Evolutionary conservation across 75 land plant genomes (phyloP).

Genomic region (Selaginella moellendorffii): DNA sequence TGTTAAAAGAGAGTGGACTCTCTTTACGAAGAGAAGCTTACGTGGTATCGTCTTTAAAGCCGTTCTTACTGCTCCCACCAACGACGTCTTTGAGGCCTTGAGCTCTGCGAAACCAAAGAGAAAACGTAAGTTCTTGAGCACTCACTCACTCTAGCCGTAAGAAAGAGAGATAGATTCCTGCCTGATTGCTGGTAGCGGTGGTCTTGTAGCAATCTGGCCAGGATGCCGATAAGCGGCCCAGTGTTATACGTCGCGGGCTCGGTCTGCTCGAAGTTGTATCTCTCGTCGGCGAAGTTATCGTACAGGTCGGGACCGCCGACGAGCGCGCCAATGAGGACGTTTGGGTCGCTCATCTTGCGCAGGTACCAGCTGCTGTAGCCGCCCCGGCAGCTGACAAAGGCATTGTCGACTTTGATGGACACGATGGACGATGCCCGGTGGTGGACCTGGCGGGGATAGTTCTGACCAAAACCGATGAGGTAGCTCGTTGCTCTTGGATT

Average conservation of each 20-base stretch:
- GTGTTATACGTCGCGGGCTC: constrained; percentile 64
- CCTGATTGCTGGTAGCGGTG: not conserved
- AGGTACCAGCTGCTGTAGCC: constrained; percentile 55
- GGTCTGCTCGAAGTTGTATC: constrained; percentile 42
- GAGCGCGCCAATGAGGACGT: constrained; percentile 55
- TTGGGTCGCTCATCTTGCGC: constrained; percentile 34
- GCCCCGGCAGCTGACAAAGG: constrained; percentile 48
- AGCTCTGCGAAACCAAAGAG: not conserved
- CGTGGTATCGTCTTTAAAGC: not conserved
- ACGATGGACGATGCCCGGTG: constrained; percentile 66
- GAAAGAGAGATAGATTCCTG: not conserved
- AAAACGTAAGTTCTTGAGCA: not conserved
- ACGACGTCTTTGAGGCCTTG: not conserved
- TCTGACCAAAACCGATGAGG: constrained; percentile 51
- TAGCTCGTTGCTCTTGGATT: constrained; percentile 46
- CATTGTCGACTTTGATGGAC: constrained; percentile 27
- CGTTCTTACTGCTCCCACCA: not conserved
- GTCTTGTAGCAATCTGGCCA: constrained; percentile 31
- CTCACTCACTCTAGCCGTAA: not conserved
- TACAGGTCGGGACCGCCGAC: constrained; percentile 55
- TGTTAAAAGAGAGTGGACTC: not conserved
- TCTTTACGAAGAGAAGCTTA: not conserved
- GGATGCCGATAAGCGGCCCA: constrained; percentile 50
- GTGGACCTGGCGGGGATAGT: constrained; percentile 56
- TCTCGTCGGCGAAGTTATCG: constrained; percentile 38